phyloP scores from a whole-genome alignment of 1,139 yeast species.

The Blastobotrys ciferrii region DNA sequence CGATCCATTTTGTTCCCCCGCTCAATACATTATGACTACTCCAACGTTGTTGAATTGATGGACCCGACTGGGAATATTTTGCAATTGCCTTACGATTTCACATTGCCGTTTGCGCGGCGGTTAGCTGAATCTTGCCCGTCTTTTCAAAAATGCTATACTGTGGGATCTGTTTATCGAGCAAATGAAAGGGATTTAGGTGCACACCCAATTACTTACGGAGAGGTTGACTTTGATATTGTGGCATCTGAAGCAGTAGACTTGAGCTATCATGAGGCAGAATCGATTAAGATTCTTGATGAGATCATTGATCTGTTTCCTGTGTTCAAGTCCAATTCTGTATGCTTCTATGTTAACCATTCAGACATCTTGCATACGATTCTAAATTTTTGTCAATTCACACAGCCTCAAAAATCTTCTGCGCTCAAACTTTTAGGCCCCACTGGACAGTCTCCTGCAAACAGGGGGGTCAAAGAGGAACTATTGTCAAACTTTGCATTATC shows the following conservation, averaged over 20 bases:
- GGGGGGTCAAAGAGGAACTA: constrained; percentile 62
- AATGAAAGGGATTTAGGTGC: constrained; percentile 53
- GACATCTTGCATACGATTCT: constrained; percentile 73
- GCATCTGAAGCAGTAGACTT: constrained; percentile 38
- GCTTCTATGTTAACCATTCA: constrained; percentile 71
- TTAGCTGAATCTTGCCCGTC: constrained; percentile 61
- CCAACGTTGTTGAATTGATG: constrained; percentile 69
- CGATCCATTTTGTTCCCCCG: constrained; percentile 73
- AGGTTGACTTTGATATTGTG: constrained; percentile 82
- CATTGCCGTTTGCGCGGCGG: constrained; percentile 83
- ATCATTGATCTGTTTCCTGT: constrained; percentile 63
- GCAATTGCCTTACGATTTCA: constrained; percentile 83
- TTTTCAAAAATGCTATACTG: constrained; percentile 59
- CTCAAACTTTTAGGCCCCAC: constrained; percentile 70
- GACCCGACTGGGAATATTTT: constrained; percentile 85
- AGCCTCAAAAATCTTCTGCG: constrained; percentile 66
- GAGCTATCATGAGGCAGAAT: constrained; percentile 77
- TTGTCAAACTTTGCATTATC: constrained; percentile 73
- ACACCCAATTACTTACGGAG: constrained; percentile 76
- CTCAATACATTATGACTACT: constrained; percentile 65
- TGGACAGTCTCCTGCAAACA: constrained; percentile 66
- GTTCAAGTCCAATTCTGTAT: constrained; percentile 52
- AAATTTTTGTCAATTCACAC: constrained; percentile 74
- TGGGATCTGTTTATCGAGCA: constrained; percentile 80
- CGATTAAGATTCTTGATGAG: constrained; percentile 77